A percentile compares a stretch with the other conserved stretches of the same genome.
phyloP scores from a whole-genome alignment of 306 rosid species.

The Acmispon strigosus region DNA sequence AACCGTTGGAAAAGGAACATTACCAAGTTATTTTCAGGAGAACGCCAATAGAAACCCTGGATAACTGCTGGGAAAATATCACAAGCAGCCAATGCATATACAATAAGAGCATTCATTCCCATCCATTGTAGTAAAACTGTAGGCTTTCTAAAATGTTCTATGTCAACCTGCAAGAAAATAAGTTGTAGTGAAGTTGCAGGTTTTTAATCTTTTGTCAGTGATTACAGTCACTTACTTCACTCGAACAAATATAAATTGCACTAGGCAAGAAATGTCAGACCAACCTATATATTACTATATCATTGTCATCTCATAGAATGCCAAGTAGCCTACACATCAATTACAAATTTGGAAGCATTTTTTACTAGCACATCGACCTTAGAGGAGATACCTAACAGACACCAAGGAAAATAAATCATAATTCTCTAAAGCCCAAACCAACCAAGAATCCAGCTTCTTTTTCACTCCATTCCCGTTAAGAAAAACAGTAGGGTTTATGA shows the following conservation, averaged over 20 bases:
- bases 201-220: background rate
- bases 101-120: constrained; percentile 76
- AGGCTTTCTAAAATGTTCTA: constrained; percentile 46
- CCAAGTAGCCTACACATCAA: background rate
- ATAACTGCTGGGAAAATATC: constrained; percentile 59
- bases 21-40: constrained; percentile 75
- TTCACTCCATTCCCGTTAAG: background rate
- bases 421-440: background rate
- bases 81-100: constrained; percentile 68
- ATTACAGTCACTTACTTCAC: background rate
- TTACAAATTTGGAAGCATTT: background rate
- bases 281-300: background rate
- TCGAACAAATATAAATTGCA: background rate
- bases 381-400: background rate
- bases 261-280: background rate
- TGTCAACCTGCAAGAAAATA: constrained; percentile 51
- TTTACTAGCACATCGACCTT: background rate
- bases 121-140: constrained; percentile 57
- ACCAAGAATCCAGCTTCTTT: background rate
- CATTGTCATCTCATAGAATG: background rate
- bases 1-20: constrained; percentile 11
- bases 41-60: constrained; percentile 72
- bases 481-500: background rate
- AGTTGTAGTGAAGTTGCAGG: constrained; percentile 11
- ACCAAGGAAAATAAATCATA: background rate